These are phyloP conservation scores for Fusarium goolgardi DNA, from an alignment of 2,329 filamentous ascomycete species.

Conservation along the genomic window DNA sequence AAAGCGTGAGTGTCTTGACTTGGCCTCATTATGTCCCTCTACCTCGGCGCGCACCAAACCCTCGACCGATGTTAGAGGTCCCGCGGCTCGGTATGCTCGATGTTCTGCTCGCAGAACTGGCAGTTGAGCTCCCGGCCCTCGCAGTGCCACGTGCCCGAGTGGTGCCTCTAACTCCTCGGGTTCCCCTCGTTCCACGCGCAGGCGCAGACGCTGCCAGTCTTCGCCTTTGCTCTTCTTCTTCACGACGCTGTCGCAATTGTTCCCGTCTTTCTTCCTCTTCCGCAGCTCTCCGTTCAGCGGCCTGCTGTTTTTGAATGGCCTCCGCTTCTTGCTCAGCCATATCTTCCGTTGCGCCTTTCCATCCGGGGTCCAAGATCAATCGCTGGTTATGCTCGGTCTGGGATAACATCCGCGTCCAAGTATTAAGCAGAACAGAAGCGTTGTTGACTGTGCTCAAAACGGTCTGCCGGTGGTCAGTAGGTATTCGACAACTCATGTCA, in stretches of 20 bases:
- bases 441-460: conserved; percentile 87
- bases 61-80: conserved; percentile 52
- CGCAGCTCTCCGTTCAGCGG: conserved; percentile 77
- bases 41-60: conserved; percentile 51
- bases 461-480: conserved; percentile 61
- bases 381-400: conserved; percentile 98
- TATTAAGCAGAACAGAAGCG: conserved; percentile 89
- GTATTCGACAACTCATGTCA: neutral
- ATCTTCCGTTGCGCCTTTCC: conserved; percentile 91
- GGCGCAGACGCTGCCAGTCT: conserved; percentile 47
- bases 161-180: conserved; percentile 51
- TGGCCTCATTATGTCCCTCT: conserved; percentile 48
- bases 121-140: conserved; percentile 47
- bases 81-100: conserved; percentile 50
- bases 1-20: conserved; percentile 22
- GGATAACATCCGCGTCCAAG: conserved; percentile 94
- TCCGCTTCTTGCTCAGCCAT: conserved; percentile 88
- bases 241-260: conserved; percentile 71
- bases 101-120: conserved; percentile 45
- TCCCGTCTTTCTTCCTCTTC: conserved; percentile 84
- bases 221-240: conserved; percentile 67
- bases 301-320: conserved; percentile 76
- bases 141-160: conserved; percentile 42
- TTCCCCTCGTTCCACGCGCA: conserved; percentile 50
- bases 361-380: conserved; percentile 85